phyloP scores from a whole-genome alignment of 352 stramenopile genomes.

The Pythium utonaiense region DNA sequence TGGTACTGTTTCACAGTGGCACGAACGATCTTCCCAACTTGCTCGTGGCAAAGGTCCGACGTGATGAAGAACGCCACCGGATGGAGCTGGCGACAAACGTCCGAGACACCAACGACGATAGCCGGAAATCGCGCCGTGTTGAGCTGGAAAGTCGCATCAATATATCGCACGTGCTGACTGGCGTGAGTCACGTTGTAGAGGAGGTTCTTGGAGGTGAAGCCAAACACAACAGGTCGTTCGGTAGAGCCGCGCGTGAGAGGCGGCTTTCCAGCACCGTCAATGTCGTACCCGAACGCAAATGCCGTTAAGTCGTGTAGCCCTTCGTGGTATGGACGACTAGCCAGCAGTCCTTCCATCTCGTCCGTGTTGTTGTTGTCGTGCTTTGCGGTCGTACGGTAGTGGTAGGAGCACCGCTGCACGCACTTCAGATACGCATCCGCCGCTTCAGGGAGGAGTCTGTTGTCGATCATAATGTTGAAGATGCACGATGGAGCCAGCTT shows the following conservation, averaged over 20 bases:
- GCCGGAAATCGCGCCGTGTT: slow-evolving; percentile 2
- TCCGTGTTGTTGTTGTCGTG: slow-evolving; percentile 3
- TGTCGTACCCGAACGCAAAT: not conserved
- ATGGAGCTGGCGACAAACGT: slow-evolving; percentile 1
- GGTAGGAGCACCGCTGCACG: not conserved
- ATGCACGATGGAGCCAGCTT: not conserved
- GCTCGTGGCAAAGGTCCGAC: not conserved
- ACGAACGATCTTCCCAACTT: not conserved
- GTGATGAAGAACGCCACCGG: slow-evolving; percentile 7
- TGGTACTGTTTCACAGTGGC: not conserved
- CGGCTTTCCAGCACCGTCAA: not conserved
- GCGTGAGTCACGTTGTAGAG: not conserved
- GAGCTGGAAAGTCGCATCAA: slow-evolving; percentile 10
- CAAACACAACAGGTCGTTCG: not conserved
- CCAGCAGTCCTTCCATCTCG: not conserved
- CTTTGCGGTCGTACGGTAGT: not conserved
- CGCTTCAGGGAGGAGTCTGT: not conserved
- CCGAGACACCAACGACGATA: slow-evolving; percentile 5
- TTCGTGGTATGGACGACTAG: not conserved
- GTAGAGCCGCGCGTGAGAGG: not conserved
- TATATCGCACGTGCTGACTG: not conserved
- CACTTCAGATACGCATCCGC: not conserved
- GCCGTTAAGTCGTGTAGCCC: not conserved
- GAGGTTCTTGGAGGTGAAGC: not conserved
- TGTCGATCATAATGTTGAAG: slow-evolving; percentile 3